A percentile compares a stretch with the other conserved stretches of the same genome.
Conservation (phyloP, 2,329 filamentous ascomycete genomes). For the Trichoderma brevicompactum region DNA sequence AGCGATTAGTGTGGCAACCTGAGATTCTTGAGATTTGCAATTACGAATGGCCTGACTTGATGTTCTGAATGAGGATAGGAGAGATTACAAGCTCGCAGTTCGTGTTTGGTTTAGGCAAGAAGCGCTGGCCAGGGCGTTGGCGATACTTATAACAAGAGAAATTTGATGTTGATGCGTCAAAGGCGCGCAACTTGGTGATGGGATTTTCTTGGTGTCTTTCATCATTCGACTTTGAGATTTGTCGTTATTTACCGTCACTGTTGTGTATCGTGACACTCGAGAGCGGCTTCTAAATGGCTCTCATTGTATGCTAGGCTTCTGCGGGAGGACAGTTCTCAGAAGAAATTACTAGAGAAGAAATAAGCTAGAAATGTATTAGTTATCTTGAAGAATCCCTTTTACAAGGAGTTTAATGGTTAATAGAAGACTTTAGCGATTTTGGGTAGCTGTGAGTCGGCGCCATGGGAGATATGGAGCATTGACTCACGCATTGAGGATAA, state of each 20-base stretch:
- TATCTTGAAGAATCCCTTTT: neutral
- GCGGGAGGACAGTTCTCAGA: neutral
- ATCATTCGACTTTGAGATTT: neutral
- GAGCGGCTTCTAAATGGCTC: conserved; percentile 17
- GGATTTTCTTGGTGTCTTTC: neutral
- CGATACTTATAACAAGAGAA: neutral
- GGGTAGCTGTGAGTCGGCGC: neutral
- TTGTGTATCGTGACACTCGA: conserved; percentile 27
- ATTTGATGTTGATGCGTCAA: neutral
- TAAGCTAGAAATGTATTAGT: neutral
- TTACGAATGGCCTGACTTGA: neutral
- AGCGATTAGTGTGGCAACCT: conserved; percentile 21
- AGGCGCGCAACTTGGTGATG: neutral
- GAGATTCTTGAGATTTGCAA: neutral
- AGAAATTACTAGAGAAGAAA: neutral
- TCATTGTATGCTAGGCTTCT: neutral
- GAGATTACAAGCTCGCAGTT: neutral
- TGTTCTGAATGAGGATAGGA: too few relatives aligned
- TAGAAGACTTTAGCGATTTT: neutral
- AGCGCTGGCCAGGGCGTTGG: neutral
- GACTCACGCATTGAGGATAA: conserved; percentile 3
- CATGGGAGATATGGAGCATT: neutral
- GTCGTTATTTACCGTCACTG: conserved; percentile 18
- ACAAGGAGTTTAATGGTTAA: neutral
- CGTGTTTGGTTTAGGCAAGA: neutral